These are phyloP conservation scores for Trichoderma guizhouense DNA, from an alignment of 2,329 filamentous ascomycete species.

Conservation along the genomic window DNA sequence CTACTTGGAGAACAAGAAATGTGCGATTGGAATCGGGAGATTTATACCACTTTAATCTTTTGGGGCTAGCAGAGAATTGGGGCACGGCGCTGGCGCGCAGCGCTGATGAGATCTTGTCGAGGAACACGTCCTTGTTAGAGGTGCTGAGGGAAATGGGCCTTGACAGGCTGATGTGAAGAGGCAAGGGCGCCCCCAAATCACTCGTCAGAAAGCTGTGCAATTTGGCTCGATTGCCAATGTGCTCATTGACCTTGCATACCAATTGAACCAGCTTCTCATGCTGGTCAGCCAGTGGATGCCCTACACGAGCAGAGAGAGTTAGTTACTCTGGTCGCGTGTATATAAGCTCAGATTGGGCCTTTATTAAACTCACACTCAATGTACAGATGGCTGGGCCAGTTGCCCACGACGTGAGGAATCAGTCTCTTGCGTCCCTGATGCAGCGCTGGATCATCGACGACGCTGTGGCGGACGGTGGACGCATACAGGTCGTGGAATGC, in stretches of 20 bases:
- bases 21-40: constrained; percentile 64
- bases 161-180: constrained; percentile 89
- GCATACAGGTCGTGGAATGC: constrained; percentile 89
- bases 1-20: constrained; percentile 77
- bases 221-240: constrained; percentile 32
- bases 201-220: constrained; percentile 71
- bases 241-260: constrained; percentile 36
- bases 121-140: constrained; percentile 67
- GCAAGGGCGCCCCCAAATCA: constrained; percentile 72
- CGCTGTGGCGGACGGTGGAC: constrained; percentile 71
- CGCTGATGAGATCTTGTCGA: constrained; percentile 48
- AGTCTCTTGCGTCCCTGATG: constrained; percentile 82
- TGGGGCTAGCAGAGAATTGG: constrained; percentile 39
- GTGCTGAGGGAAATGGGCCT: constrained; percentile 73
- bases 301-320: constrained; percentile 32
- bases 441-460: constrained; percentile 75
- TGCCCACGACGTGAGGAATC: constrained; percentile 79
- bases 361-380: constrained; percentile 69
- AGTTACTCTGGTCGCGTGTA: neutral
- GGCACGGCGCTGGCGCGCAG: constrained; percentile 32
- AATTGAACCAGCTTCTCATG: constrained; percentile 45
- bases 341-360: too few relatives aligned
- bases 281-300: constrained; percentile 52
- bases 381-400: constrained; percentile 92
- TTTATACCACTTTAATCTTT: constrained; percentile 47